Conservation (phyloP, 805 yeast genomes). For the Monosporozyma servazzii region DNA sequence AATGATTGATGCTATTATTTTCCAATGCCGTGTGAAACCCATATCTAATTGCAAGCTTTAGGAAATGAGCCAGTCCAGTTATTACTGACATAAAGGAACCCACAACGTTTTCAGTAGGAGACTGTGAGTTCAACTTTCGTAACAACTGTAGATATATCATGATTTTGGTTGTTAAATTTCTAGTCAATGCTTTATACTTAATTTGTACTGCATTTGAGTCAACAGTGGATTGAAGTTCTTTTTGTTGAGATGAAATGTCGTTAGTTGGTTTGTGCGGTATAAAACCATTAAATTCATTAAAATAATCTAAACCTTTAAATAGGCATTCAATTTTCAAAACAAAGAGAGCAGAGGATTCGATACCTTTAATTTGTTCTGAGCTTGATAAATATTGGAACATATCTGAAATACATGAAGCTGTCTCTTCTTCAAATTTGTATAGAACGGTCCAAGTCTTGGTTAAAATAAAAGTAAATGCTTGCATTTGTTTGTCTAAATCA, state of each 20-base stretch:
- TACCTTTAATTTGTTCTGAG: constrained; percentile 59
- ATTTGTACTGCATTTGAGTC: background rate
- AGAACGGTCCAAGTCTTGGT: constrained; percentile 75
- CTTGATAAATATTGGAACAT: constrained; percentile 81
- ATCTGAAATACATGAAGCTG: constrained; percentile 83
- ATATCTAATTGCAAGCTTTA: constrained; percentile 72
- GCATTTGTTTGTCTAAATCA: constrained; percentile 49
- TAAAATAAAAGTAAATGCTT: constrained; percentile 50
- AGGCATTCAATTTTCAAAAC: constrained; percentile 67
- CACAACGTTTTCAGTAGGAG: constrained; percentile 28
- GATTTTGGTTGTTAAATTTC: constrained; percentile 78
- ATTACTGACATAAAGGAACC: constrained; percentile 71
- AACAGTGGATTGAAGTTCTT: background rate
- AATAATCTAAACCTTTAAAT: constrained; percentile 62
- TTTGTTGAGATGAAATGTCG: background rate
- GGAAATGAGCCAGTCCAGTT: constrained; percentile 85
- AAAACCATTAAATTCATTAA: constrained; percentile 20
- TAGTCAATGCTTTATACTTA: constrained; percentile 38
- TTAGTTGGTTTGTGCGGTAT: background rate
- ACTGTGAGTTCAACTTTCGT: constrained; percentile 44
- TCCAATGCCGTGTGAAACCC: constrained; percentile 74
- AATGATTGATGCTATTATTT: constrained; percentile 46
- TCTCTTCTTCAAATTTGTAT: constrained; percentile 80
- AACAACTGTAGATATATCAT: constrained; percentile 82
- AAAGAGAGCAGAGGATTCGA: constrained; percentile 59